Evolutionary conservation across 192 early-diverging fungal species (phyloP), one percentile per base, ranked within the genome.

Genomic region (Paraglomus occultum): DNA sequence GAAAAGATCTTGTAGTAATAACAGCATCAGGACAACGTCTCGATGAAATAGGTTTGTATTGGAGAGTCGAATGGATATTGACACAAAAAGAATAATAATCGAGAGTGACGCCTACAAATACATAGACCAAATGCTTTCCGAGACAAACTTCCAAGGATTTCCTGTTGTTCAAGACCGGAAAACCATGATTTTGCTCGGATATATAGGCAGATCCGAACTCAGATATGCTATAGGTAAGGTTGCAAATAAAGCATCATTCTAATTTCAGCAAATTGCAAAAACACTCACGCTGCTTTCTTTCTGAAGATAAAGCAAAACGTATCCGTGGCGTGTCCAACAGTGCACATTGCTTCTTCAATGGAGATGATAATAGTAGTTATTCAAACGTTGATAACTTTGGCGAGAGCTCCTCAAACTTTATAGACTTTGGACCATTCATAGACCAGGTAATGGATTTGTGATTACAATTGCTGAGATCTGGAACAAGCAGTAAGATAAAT

Each of bases 91-190:
- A 31, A 31, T 31, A 1, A n/a, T n/a, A n/a, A n/a, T n/a, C n/a
- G n/a, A n/a, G 31, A 31, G 31, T 31, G 31, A 31, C 31, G 31
- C 31, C 31, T 31, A 31, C 31, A 31, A 31, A 31, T 31, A 3
- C 7, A 58, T 74, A 68, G 85, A 86, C 18, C 58, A 69, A 0
- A 72, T 90, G 6, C 71, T 91, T 5, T 62, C 76, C 2, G 75
- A 79, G 7, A 83, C 84, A 42, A 78, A 82, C 52, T 79, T 80
- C 57, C 83, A 84, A 64, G 91, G 90, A 15, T 92, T 90, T 57
- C 92, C 92, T 0, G 85, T 94, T 0, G 91, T 94, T 6, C 83
- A 90, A 61, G 82, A 87, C 58, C 71, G 73, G 42, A 79, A 73
- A 9, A 80, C 77, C 40, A 82, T 86, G 83, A 83, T 78, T 0